Evolutionary conservation across 169 alveolate genomes (phyloP).

Genomic region (Neospora caninum): DNA sequence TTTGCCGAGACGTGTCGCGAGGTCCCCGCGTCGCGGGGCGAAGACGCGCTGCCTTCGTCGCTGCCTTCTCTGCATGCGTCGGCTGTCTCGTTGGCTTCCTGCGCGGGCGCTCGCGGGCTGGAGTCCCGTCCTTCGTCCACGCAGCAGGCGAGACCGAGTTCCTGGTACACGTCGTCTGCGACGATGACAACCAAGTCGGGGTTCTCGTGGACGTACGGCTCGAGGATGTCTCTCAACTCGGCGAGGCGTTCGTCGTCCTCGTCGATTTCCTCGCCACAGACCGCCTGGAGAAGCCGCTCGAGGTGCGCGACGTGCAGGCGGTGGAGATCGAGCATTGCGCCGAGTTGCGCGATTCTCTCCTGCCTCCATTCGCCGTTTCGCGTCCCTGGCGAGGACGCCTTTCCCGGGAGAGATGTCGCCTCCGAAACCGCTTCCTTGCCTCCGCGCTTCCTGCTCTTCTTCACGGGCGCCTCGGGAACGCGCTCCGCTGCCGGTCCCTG

Average conservation of each 20-base stretch:
- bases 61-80: not conserved
- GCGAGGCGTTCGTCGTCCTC: constrained; percentile 18
- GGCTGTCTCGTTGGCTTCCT: not conserved
- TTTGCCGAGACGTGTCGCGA: no score
- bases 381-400: not conserved
- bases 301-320: not conserved
- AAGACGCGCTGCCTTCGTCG: no score
- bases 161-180: not conserved
- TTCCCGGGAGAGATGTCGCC: no score
- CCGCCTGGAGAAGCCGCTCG: not conserved
- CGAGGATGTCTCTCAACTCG: not conserved
- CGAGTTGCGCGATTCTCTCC: not conserved
- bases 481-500: not conserved
- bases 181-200: not conserved
- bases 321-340: not conserved
- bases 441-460: not conserved
- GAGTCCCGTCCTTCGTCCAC: not conserved
- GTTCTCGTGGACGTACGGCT: constrained; percentile 23
- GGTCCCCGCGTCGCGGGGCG: no score
- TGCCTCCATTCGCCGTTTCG: not conserved
- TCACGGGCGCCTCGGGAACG: not conserved
- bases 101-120: not conserved
- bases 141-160: not conserved
- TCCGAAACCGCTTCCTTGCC: not conserved
- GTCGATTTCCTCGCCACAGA: not conserved